Evolutionary conservation across 2,329 filamentous ascomycete species (phyloP).

Genomic region (Sphaerulina vaccinii): DNA sequence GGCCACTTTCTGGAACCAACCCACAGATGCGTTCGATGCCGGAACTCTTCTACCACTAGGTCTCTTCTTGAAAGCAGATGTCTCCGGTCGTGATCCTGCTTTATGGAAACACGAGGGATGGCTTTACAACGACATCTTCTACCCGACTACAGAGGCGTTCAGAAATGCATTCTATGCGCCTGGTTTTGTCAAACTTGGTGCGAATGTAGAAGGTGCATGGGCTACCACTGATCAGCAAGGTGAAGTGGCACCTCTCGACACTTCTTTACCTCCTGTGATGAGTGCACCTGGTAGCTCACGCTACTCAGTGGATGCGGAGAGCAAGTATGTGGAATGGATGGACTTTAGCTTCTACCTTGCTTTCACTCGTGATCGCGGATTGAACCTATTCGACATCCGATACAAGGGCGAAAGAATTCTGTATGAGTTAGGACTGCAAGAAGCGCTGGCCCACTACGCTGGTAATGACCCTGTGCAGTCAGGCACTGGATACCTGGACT

Average conservation of each 20-base stretch:
- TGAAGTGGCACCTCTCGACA: conserved; percentile 46
- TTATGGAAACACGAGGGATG: conserved; percentile 54
- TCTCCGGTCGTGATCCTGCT: conserved; percentile 52
- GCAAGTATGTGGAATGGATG: conserved; percentile 54
- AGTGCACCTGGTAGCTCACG: conserved; percentile 46
- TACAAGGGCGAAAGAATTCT: conserved; percentile 57
- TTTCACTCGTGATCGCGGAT: conserved; percentile 50
- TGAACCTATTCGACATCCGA: conserved; percentile 53
- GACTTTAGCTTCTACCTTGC: conserved; percentile 54
- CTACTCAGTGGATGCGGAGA: conserved; percentile 44
- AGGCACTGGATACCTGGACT: conserved; percentile 50
- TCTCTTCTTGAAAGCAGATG: conserved; percentile 45
- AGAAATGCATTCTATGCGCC: conserved; percentile 45
- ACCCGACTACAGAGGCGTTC: conserved; percentile 51
- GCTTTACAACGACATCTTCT: conserved; percentile 57
- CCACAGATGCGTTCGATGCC: conserved; percentile 44
- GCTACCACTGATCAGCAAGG: conserved; percentile 46
- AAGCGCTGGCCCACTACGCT: conserved; percentile 56
- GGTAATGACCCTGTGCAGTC: conserved; percentile 49
- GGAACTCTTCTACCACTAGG: conserved; percentile 48
- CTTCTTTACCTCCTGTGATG: conserved; percentile 54
- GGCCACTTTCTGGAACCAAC: conserved; percentile 47
- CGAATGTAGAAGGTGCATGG: conserved; percentile 53
- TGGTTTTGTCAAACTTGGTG: conserved; percentile 49
- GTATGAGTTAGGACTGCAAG: conserved; percentile 57